A percentile compares a stretch with the other conserved stretches of the same genome.
These are phyloP conservation scores for Venturia pyrina DNA, from an alignment of 2,329 filamentous ascomycete species.

Conservation along the genomic window DNA sequence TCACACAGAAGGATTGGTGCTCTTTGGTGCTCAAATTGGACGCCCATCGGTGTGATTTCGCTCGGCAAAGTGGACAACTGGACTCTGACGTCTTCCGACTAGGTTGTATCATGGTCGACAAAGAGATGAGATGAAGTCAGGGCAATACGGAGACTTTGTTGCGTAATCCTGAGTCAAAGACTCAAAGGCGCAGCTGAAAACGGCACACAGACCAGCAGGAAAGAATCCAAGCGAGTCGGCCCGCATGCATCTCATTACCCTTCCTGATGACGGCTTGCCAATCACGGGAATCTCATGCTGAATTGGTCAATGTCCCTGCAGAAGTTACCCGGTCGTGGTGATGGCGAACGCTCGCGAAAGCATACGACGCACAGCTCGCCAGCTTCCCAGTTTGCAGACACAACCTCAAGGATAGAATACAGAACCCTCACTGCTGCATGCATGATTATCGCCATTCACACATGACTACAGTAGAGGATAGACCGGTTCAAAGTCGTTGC, in stretches of 20 bases:
- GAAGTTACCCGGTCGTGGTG: background rate
- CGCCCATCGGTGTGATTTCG: too few species aligned
- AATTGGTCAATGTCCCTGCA: background rate
- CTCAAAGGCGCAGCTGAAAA: background rate
- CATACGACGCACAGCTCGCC: background rate
- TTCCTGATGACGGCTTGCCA: background rate
- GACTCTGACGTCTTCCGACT: too few species aligned
- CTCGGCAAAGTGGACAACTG: too few species aligned
- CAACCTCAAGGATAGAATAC: too few species aligned
- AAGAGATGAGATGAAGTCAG: background rate
- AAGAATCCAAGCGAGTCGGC: too few species aligned
- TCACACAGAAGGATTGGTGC: too few species aligned
- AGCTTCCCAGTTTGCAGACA: background rate
- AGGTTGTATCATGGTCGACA: too few species aligned
- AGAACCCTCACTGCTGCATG: too few species aligned
- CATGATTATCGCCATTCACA: background rate
- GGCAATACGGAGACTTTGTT: background rate
- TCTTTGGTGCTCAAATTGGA: too few species aligned
- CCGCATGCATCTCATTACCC: background rate
- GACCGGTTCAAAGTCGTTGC: background rate
- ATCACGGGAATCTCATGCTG: background rate
- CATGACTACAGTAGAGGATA: background rate
- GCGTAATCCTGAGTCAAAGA: too few species aligned
- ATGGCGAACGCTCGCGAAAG: background rate
- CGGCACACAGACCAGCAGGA: background rate